Percentiles rank a stretch among this genome's conserved stretches.
These are phyloP conservation scores for Backusella parvicylindrica DNA, from an alignment of 192 early-diverging fungal genomes.

Conservation along the genomic window DNA sequence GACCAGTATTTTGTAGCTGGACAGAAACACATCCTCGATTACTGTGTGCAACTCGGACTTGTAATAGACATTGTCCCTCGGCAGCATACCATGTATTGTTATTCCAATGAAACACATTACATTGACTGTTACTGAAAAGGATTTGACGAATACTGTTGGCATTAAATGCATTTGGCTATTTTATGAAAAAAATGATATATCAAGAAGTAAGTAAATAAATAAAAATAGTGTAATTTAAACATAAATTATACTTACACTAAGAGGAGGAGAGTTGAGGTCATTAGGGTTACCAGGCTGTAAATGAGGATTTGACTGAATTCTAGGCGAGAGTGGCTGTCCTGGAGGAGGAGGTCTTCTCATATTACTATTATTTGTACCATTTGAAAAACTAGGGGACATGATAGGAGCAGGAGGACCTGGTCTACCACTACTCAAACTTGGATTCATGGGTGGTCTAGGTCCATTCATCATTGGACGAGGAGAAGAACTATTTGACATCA, in stretches of 20 bases:
- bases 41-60: slow-evolving; percentile 38
- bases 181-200: too few relatives aligned
- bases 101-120: slow-evolving; percentile 54
- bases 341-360: slow-evolving; percentile 12
- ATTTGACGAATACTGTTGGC: slow-evolving; percentile 11
- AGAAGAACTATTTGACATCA: not conserved
- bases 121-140: slow-evolving; percentile 32
- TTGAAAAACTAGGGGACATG: slow-evolving; percentile 10
- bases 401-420: slow-evolving; percentile 1
- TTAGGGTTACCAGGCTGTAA: slow-evolving; percentile 4
- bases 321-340: not conserved
- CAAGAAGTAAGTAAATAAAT: not conserved
- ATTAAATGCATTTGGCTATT: slow-evolving; percentile 3
- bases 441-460: not conserved
- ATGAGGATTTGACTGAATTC: slow-evolving; percentile 1
- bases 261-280: slow-evolving; percentile 13
- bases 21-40: slow-evolving; percentile 46
- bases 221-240: not conserved
- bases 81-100: slow-evolving; percentile 47
- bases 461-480: not conserved
- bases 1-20: slow-evolving; percentile 30
- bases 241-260: not conserved
- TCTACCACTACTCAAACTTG: not conserved
- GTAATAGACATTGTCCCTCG: slow-evolving; percentile 43
- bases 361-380: not conserved